A percentile compares a stretch with the other conserved stretches of the same genome.
phyloP scores from a whole-genome alignment of 78 protist species.

The Chrysochromulina tobinii region DNA sequence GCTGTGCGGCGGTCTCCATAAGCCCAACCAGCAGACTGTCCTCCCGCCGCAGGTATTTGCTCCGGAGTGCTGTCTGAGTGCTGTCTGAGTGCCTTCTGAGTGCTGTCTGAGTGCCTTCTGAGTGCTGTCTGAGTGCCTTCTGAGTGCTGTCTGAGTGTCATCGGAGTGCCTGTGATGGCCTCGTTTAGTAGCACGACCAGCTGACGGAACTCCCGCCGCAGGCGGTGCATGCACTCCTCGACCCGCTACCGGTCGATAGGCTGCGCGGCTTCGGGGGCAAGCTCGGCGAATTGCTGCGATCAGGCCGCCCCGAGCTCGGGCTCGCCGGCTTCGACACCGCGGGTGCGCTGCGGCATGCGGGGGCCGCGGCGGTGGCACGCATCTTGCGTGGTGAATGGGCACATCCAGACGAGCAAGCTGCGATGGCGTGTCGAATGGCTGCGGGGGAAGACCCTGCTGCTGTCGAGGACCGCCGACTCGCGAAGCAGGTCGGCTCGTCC shows the following conservation, averaged over 20 bases:
- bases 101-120: no score
- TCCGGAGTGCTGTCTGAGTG: no score
- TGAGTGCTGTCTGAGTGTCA: no score
- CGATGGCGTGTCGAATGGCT: not conserved
- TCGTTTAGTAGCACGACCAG: no score
- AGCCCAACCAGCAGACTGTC: slow-evolving; percentile 42
- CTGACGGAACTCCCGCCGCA: not conserved
- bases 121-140: no score
- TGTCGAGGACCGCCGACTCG: not conserved
- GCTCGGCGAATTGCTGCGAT: not conserved
- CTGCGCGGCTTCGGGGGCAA: slow-evolving; percentile 34
- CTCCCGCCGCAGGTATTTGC: not conserved
- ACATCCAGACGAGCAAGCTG: not conserved
- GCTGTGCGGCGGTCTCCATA: slow-evolving; percentile 39
- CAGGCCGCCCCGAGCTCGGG: not conserved
- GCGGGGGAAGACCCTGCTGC: not conserved
- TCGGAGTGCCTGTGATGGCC: no score
- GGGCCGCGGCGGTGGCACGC: not conserved
- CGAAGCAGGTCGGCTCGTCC: slow-evolving; percentile 7
- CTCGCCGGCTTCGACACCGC: not conserved
- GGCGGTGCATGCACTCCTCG: slow-evolving; percentile 6
- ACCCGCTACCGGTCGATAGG: slow-evolving; percentile 1
- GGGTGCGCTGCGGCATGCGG: slow-evolving; percentile 25
- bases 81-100: no score
- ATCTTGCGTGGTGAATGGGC: not conserved